A percentile compares a stretch with the other conserved stretches of the same genome.
Conservation (phyloP, 2,329 filamentous ascomycete genomes). For the Trichoderma oligosporum region DNA sequence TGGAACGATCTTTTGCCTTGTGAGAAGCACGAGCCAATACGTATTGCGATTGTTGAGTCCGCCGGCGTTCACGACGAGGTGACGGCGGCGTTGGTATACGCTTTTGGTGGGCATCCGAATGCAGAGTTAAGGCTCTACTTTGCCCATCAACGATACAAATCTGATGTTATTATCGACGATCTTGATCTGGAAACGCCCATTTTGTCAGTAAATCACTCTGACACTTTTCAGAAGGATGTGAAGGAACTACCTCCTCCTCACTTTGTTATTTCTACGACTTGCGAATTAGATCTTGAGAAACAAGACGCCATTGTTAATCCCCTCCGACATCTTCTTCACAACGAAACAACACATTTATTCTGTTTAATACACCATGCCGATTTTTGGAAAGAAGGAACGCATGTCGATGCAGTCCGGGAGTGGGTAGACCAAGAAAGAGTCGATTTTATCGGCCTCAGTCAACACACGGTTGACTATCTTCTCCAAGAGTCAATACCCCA, state of each 20-base stretch:
- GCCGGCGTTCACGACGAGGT: slow-evolving; percentile 12
- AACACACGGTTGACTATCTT: slow-evolving; percentile 14
- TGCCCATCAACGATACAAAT: slow-evolving; percentile 8
- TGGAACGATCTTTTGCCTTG: slow-evolving; percentile 13
- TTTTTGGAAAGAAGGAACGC: slow-evolving; percentile 5
- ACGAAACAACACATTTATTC: slow-evolving; percentile 10
- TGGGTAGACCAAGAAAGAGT: slow-evolving; percentile 10
- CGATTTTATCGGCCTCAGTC: slow-evolving; percentile 13
- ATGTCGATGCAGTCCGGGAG: slow-evolving; percentile 9
- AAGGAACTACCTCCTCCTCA: slow-evolving; percentile 1
- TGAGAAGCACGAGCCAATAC: slow-evolving; percentile 11
- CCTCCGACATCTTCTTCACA: slow-evolving; percentile 4
- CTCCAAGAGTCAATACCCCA: slow-evolving; percentile 6
- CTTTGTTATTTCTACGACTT: slow-evolving; percentile 11
- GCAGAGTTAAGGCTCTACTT: slow-evolving; percentile 11
- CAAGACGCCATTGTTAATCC: slow-evolving; percentile 6
- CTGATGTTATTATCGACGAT: slow-evolving; percentile 9
- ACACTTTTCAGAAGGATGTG: slow-evolving; percentile 9
- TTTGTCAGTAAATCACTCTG: slow-evolving; percentile 8
- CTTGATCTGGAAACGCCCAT: slow-evolving; percentile 10
- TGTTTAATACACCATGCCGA: slow-evolving; percentile 13
- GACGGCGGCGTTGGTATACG: slow-evolving; percentile 14
- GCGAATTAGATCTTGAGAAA: slow-evolving; percentile 15
- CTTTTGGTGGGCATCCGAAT: slow-evolving; percentile 14
- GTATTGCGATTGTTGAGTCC: slow-evolving; percentile 14